A percentile compares a stretch with the other conserved stretches of the same genome.
Conservation (phyloP, 2,329 filamentous ascomycete genomes). For the Penicillium sp. region DNA sequence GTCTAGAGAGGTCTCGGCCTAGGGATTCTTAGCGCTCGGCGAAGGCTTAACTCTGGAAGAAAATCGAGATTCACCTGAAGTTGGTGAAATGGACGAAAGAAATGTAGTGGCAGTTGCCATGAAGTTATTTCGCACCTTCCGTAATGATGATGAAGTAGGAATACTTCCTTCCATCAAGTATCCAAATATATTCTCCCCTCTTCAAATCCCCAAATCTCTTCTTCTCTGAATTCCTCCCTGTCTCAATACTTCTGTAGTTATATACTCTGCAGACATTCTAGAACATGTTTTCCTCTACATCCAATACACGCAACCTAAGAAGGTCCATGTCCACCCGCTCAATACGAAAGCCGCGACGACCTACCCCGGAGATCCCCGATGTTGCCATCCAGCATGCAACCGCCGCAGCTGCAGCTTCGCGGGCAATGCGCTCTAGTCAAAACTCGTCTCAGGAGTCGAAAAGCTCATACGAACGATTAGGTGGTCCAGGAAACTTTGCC, state of each 20-base stretch:
- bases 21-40: background rate
- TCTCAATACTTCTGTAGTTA: conserved; percentile 6
- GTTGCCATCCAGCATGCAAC: conserved; percentile 35
- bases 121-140: background rate
- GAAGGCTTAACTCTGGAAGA: background rate
- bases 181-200: background rate
- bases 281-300: conserved; percentile 30
- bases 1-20: background rate
- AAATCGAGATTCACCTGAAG: background rate
- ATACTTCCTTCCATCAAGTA: background rate
- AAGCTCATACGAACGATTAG: conserved; percentile 31
- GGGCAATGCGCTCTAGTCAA: conserved; percentile 43
- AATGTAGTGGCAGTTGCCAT: background rate
- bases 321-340: conserved; percentile 43
- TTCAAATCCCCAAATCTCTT: conserved; percentile 14
- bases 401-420: conserved; percentile 41
- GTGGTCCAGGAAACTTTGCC: conserved; percentile 29
- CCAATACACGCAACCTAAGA: conserved; percentile 34
- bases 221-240: background rate
- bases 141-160: background rate
- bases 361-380: conserved; percentile 31
- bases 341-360: conserved; percentile 32
- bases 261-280: conserved; percentile 25
- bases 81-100: background rate
- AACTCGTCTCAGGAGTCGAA: conserved; percentile 29